Percentiles rank a stretch among this genome's conserved stretches.
These are phyloP conservation scores for Eucalyptus polybractea DNA, from an alignment of 345 rosid genomes.

Conservation along the genomic window DNA sequence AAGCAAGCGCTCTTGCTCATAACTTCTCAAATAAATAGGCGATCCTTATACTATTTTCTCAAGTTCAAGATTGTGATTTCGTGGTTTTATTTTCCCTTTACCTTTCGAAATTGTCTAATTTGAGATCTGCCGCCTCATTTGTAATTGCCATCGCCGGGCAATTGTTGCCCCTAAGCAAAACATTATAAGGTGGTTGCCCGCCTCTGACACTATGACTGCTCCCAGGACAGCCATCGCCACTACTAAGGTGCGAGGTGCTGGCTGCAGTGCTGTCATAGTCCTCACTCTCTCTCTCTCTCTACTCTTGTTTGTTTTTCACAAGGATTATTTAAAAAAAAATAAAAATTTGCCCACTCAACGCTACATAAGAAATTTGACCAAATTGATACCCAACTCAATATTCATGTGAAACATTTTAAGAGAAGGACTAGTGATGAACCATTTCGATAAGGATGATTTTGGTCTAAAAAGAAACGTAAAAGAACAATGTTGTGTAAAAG, in stretches of 20 bases:
- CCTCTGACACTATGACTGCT: neutral
- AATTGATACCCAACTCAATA: neutral
- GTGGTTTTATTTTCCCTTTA: rapidly evolving
- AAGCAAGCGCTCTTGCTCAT: no score
- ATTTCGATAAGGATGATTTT: neutral
- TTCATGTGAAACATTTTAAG: neutral
- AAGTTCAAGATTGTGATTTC: neutral
- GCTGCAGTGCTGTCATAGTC: neutral
- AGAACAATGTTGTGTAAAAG: no score
- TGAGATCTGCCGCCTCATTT: neutral
- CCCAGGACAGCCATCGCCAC: neutral
- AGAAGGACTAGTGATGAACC: neutral
- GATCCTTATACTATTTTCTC: neutral
- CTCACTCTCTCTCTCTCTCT: neutral
- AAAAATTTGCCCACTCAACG: no score
- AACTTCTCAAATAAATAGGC: neutral
- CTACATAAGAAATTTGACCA: neutral
- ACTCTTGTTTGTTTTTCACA: neutral
- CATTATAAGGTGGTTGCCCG: neutral
- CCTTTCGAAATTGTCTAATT: neutral
- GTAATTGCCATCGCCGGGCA: neutral
- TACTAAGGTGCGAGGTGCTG: neutral
- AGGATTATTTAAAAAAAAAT: no score
- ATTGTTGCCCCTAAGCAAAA: neutral
- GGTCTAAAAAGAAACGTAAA: neutral